phyloP scores from a whole-genome alignment of 768 basidiomycete species.

The Serendipita sp. region DNA sequence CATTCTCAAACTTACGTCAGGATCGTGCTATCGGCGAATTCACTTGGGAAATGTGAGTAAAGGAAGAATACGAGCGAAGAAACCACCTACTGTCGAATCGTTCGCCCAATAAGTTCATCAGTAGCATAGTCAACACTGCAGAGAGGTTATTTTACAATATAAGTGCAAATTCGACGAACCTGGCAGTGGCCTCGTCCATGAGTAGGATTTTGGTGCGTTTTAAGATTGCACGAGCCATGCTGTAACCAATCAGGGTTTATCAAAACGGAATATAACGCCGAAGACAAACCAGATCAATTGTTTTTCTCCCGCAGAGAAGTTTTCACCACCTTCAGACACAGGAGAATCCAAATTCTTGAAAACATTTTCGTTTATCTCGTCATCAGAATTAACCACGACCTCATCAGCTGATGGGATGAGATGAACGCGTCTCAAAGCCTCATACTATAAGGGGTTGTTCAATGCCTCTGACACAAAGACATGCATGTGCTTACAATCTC shows the following conservation, averaged over 20 bases:
- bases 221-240: conserved; percentile 76
- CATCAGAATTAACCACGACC: conserved; percentile 25
- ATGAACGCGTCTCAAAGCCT: conserved; percentile 70
- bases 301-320: conserved; percentile 77
- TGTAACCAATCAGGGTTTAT: conserved; percentile 3
- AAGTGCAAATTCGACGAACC: conserved; percentile 19
- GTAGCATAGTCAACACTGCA: conserved; percentile 67
- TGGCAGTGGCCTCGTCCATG: conserved; percentile 76
- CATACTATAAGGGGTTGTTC: conserved; percentile 33
- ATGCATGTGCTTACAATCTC: conserved; percentile 44
- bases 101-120: conserved; percentile 70
- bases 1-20: conserved; percentile 31
- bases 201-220: conserved; percentile 61
- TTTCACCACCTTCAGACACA: conserved; percentile 75
- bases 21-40: conserved; percentile 68
- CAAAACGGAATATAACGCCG: neutral
- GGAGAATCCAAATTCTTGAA: conserved; percentile 59
- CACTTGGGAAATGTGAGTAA: conserved; percentile 22
- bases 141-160: neutral
- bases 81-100: conserved; percentile 53
- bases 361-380: conserved; percentile 49
- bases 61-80: neutral
- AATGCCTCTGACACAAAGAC: neutral
- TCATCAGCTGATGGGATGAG: conserved; percentile 46
- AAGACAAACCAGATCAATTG: conserved; percentile 42